These are phyloP conservation scores for Russula sp. DNA, from an alignment of 768 basidiomycete species.

Conservation along the genomic window DNA sequence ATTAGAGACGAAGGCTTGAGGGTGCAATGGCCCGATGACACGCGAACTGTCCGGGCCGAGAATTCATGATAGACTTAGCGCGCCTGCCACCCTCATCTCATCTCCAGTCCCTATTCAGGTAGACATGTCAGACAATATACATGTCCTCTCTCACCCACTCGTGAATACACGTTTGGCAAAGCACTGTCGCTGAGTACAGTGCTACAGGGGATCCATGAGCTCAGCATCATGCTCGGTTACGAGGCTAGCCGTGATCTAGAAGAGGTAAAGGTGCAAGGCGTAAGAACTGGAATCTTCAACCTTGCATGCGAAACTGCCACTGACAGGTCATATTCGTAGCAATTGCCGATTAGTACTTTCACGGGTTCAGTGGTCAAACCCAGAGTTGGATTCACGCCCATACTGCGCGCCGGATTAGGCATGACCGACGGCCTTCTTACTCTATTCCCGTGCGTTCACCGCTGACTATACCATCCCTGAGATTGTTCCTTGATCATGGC, in stretches of 20 bases:
- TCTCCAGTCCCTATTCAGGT: no score
- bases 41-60: no score
- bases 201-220: conserved; percentile 58
- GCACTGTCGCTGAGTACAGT: conserved; percentile 3
- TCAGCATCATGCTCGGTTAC: conserved; percentile 71
- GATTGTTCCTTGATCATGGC: background rate
- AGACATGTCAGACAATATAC: conserved; percentile 13
- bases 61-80: no score
- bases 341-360: conserved; percentile 76
- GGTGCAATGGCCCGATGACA: no score
- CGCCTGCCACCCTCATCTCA: no score
- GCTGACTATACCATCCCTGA: background rate
- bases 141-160: conserved; percentile 20
- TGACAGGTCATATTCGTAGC: conserved; percentile 26
- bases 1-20: no score
- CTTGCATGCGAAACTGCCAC: background rate
- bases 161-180: conserved; percentile 20
- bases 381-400: conserved; percentile 79
- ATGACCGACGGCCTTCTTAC: conserved; percentile 85
- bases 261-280: conserved; percentile 55
- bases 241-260: conserved; percentile 71
- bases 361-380: conserved; percentile 69
- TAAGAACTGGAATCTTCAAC: conserved; percentile 30
- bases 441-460: conserved; percentile 66
- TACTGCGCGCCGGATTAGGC: conserved; percentile 87